Conservation (phyloP, 2,329 filamentous ascomycete species). For the Trichophyton mentagrophytes region DNA sequence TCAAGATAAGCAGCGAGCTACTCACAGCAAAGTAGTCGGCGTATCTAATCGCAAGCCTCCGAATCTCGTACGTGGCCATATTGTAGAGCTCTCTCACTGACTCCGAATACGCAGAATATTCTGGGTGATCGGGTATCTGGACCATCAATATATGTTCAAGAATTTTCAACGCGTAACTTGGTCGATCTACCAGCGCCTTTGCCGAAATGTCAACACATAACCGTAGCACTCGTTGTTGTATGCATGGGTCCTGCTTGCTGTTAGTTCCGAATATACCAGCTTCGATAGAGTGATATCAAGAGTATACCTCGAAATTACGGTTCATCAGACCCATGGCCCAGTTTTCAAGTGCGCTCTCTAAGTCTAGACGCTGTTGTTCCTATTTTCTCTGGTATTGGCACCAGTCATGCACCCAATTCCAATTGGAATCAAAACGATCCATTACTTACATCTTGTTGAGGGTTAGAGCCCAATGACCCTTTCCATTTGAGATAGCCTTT, state of each 20-base stretch:
- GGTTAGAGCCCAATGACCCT: conserved; percentile 38
- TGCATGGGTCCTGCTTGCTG: conserved; percentile 54
- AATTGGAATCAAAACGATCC: neutral
- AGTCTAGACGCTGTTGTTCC: conserved; percentile 26
- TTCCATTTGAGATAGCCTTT: conserved; percentile 84
- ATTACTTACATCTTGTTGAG: conserved; percentile 35
- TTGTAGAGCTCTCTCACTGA: conserved; percentile 79
- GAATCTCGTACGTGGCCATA: conserved; percentile 74
- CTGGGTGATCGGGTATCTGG: conserved; percentile 58
- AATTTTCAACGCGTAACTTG: conserved; percentile 73
- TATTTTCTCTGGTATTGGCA: conserved; percentile 9
- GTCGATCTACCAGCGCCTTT: conserved; percentile 61
- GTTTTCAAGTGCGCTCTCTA: conserved; percentile 29
- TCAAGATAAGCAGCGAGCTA: neutral
- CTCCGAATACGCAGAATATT: conserved; percentile 65
- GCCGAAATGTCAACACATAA: conserved; percentile 76
- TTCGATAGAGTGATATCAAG: neutral
- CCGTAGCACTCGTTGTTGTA: conserved; percentile 69
- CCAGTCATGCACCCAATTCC: too few species aligned
- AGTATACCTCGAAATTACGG: conserved; percentile 27
- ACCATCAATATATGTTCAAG: conserved; percentile 83
- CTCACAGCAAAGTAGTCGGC: conserved; percentile 71
- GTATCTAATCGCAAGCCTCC: conserved; percentile 79
- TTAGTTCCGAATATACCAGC: conserved; percentile 1
- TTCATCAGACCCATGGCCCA: conserved; percentile 33